phyloP scores from a whole-genome alignment of 1,284 basidiomycete genomes.

The Porogramme epimiltina region DNA sequence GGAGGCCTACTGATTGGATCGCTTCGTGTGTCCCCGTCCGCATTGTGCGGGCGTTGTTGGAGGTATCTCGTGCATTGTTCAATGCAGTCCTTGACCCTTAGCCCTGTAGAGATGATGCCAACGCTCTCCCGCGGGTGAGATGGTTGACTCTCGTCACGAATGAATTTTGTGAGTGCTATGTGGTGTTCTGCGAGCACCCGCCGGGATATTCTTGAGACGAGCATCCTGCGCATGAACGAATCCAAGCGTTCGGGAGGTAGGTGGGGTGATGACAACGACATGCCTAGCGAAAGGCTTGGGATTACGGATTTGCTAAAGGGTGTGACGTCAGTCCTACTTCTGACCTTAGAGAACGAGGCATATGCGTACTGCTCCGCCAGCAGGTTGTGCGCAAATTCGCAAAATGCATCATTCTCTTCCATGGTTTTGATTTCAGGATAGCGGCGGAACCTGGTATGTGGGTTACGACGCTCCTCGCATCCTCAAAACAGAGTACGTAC shows the following conservation, averaged over 20 bases:
- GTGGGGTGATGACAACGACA: slow-evolving; percentile 78
- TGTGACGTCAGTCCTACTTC: not conserved
- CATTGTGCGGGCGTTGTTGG: slow-evolving; percentile 46
- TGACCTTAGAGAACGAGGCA: slow-evolving; percentile 5
- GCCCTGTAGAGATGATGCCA: slow-evolving; percentile 83
- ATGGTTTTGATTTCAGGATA: slow-evolving; percentile 77
- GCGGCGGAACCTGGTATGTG: slow-evolving; percentile 61
- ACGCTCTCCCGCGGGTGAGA: slow-evolving; percentile 60
- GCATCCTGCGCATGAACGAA: slow-evolving; percentile 89
- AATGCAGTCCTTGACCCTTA: slow-evolving; percentile 73
- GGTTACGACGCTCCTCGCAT: slow-evolving; percentile 19
- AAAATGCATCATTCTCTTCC: slow-evolving; percentile 81
- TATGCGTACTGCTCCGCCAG: slow-evolving; percentile 75
- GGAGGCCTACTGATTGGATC: slow-evolving; percentile 24
- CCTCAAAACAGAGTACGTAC: slow-evolving; percentile 38
- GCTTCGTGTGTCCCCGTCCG: slow-evolving; percentile 41
- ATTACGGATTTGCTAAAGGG: slow-evolving; percentile 67
- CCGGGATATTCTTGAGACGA: slow-evolving; percentile 87
- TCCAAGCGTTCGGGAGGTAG: slow-evolving; percentile 81
- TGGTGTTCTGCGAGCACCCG: slow-evolving; percentile 91
- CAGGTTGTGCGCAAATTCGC: slow-evolving; percentile 65
- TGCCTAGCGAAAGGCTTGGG: slow-evolving; percentile 74
- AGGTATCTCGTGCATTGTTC: slow-evolving; percentile 69
- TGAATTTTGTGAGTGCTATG: slow-evolving; percentile 74
- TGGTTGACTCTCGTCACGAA: slow-evolving; percentile 37